Evolutionary conservation across 768 basidiomycete genomes (phyloP), one percentile per base, ranked within the genome.

Genomic region (Candolleomyces aberdarensis): DNA sequence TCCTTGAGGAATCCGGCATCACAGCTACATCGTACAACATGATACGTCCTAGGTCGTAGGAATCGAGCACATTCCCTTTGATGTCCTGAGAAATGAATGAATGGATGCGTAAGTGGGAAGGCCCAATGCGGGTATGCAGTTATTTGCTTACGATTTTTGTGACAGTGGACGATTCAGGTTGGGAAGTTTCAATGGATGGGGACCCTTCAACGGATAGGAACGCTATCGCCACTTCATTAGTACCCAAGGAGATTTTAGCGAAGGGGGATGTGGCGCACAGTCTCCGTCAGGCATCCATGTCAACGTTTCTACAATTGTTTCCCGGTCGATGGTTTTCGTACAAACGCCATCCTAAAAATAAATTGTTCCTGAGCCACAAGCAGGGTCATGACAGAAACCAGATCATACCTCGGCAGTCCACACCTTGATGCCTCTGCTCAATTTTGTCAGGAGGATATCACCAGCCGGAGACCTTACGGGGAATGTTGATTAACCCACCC

Each of bases 161-260:
- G 11, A 89, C 85, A 63, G 78, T 76, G 58, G 79, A 83, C 19
- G 81, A 84, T 70, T 91, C 89, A n/a, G n/a, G n/a, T n/a, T n/a
- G n/a, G n/a, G n/a, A n/a, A n/a, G n/a, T n/a, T n/a, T n/a, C n/a
- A n/a, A n/a, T n/a, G n/a, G n/a, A n/a, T n/a, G n/a, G n/a, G n/a
- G n/a, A n/a, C n/a, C n/a, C n/a, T n/a, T n/a, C n/a, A 17, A 91
- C 85, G 14, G 87, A 88, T 59, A 91, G 71, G 77, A 92, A 89
- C 7, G 83, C 88, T 88, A 36, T 5, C 11, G 17, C n/a, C n/a
- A n/a, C n/a, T n/a, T n/a, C n/a, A n/a, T n/a, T 43, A 43, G 41
- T 9, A 43, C 17, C 17, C 41, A 43, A 43, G 41, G 41, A 17
- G 17, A 9, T 17, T 8, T 5, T 26, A 20, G 7, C 31, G 31